Base-by-base conservation (phyloP, 108 stramenopile species). In the Cylindrotheca closterium region DNA sequence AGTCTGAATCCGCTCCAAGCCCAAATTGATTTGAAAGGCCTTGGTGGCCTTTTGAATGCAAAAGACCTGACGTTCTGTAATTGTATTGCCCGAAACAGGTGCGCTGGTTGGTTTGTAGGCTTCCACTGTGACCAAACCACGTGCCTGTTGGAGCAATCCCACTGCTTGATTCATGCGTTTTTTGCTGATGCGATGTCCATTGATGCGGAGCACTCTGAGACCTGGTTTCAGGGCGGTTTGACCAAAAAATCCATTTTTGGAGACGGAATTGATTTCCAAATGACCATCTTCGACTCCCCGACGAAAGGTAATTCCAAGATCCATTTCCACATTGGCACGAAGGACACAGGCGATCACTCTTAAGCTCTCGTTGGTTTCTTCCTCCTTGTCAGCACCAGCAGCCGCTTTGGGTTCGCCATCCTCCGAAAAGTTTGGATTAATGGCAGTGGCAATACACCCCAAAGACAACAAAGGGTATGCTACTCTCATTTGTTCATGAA, bases 241-340 rank as follows among this genome's bases (percentile, higher is more conserved):
- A 42, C 10, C 37, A 42, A 42, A 42, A 42, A 42, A 42, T 10
- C 37, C 37, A 42, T 42, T 15, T 42, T 42, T 42, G 37, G 37
- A 42, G 7, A 42, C 37, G 15, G 37, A 42, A 15, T 42, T 42
- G 37, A 42, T 42, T 10, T 10, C 15, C 37, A 42, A 42, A 42
- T 10, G 15, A 10, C 37, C 37, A 15, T 42, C 15, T 42, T 42
- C 37, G 10, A 10, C 37, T 7, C 15, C 37, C 15, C 37, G 37
- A 42, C 37, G 37, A 42, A 42, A 42, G 37, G 37, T 42, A 42
- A 42, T 42, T 42, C 37, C 37, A 42, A 42, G 37, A 42, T 42
- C 37, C 15, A 42, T 7, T 7, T 42, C 37, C 10, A 15, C 37
- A 42, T 42, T 42, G 37, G 37, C 10, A 42, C 37, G 37, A 15